Base-by-base conservation (phyloP, 73 alveolate genomes). In the Effrenium voratum region DNA sequence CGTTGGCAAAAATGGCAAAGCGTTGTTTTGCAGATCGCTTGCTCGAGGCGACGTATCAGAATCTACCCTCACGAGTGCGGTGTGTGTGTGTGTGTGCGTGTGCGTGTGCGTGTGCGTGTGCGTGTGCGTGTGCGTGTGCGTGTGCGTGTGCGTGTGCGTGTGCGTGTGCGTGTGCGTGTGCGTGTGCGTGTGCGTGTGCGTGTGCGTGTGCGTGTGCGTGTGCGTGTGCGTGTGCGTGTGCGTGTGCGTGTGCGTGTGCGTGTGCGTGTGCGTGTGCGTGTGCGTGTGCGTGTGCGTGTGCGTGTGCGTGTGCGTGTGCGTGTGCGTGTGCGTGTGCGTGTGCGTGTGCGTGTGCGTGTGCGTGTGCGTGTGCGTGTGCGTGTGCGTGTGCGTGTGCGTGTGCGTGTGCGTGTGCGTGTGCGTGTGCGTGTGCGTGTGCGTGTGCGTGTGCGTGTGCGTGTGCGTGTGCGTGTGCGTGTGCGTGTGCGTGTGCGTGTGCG, bases 11-110 rank as follows among this genome's bases (percentile, higher is more conserved):
- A n/a, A n/a, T n/a, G n/a, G n/a, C n/a, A n/a, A n/a, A n/a, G n/a
- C n/a, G n/a, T n/a, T n/a, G n/a, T n/a, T n/a, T n/a, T n/a, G n/a
- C n/a, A n/a, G n/a, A n/a, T n/a, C n/a, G n/a, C n/a, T n/a, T n/a
- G n/a, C n/a, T n/a, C n/a, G n/a, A n/a, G n/a, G n/a, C n/a, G n/a
- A n/a, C n/a, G n/a, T n/a, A n/a, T n/a, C n/a, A n/a, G n/a, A n/a
- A n/a, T n/a, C n/a, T n/a, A n/a, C n/a, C n/a, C n/a, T n/a, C n/a
- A n/a, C n/a, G n/a, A n/a, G 68, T 52, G 66, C 66, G 8, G 80
- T 66, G 80, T 66, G 80, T 36, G 80, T 66, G 80, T 66, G 80
- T 66, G 80, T 36, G 80, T 66, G 80, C 24, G 80, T 66, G 80
- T 36, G 80, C 24, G 80, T 66, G 80, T 66, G 80, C 80, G 80